Base-by-base conservation (phyloP, 257 asterid genomes). In the Jacaranda copaia region DNA sequence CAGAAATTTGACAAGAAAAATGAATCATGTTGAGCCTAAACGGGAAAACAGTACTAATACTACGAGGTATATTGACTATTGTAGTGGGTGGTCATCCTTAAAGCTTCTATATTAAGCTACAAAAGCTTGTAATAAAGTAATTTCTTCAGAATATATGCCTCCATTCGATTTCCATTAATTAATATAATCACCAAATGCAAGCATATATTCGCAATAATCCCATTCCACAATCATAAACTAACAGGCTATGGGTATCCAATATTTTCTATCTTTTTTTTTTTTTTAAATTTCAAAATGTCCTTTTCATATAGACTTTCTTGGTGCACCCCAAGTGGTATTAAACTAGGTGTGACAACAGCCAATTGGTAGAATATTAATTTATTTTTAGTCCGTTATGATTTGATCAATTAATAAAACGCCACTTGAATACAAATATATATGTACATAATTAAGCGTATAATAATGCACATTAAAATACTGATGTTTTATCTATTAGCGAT, bases 101-200 rank as follows among this genome's bases (percentile, higher is more conserved):
- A 25, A 25, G 32, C 2, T 2, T 25, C 32, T 25, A 25, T 2
- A 0, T 2, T 25, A 25, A 25, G 77, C 15, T 35, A 81, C 3
- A 77, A 64, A 48, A 67, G 80, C 25, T 19, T 4, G 36, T 62
- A 19, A 55, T 73, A 83, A 80, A 80, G 81, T 83, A 79, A 61
- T 62, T 74, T 77, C 46, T 74, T 69, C 70, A 32, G 85, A 78
- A 74, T 65, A 70, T 70, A 73, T 80, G 79, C 82, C 65, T 68
- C 63, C 64, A 67, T 62, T 77, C 80, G 62, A 53, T 53, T 72
- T 58, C 20, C 62, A 68, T 67, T 81, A 38, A 68, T 67, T 81
- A 46, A 7, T 67, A 18, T 68, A 74, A 59, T 48, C 6, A 8
- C 13, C 45, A 65, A n/a, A 46, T 25, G 40, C 12, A 16, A 5